phyloP scores from a whole-genome alignment of 1,284 basidiomycete genomes.

The Trametes sp. region DNA sequence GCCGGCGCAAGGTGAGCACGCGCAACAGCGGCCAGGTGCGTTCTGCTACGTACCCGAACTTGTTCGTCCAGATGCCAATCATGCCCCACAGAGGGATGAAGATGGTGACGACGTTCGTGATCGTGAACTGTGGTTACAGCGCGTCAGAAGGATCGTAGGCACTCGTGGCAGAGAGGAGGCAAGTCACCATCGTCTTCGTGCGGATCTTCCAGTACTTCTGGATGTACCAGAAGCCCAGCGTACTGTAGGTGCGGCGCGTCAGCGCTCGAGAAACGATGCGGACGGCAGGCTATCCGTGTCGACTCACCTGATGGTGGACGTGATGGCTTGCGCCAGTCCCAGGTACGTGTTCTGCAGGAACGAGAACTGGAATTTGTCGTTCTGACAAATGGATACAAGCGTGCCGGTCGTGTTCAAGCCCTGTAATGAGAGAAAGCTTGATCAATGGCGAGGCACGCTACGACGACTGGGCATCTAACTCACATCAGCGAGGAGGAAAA shows the following conservation, averaged over 20 bases:
- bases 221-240: slow-evolving; percentile 82
- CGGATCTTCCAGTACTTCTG: slow-evolving; percentile 79
- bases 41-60: slow-evolving; percentile 63
- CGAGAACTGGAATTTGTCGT: slow-evolving; percentile 75
- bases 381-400: slow-evolving; percentile 79
- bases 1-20: slow-evolving; percentile 10
- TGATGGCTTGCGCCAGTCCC: slow-evolving; percentile 75
- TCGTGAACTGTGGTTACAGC: slow-evolving; percentile 60
- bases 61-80: slow-evolving; percentile 83
- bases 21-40: neutral
- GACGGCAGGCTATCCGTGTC: too few species aligned
- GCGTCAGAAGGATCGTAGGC: neutral
- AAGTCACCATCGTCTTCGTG: slow-evolving; percentile 80
- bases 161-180: neutral
- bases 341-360: slow-evolving; percentile 84
- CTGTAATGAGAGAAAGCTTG: slow-evolving; percentile 43
- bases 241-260: slow-evolving; percentile 47
- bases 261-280: neutral
- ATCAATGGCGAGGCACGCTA: neutral
- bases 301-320: slow-evolving; percentile 58
- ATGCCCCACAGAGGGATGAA: slow-evolving; percentile 88
- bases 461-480: slow-evolving; percentile 28
- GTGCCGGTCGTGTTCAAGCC: slow-evolving; percentile 83
- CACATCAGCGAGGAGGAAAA: slow-evolving; percentile 82
- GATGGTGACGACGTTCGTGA: slow-evolving; percentile 80